Conservation (phyloP, 306 rosid genomes). For the Quillaja saponaria region DNA sequence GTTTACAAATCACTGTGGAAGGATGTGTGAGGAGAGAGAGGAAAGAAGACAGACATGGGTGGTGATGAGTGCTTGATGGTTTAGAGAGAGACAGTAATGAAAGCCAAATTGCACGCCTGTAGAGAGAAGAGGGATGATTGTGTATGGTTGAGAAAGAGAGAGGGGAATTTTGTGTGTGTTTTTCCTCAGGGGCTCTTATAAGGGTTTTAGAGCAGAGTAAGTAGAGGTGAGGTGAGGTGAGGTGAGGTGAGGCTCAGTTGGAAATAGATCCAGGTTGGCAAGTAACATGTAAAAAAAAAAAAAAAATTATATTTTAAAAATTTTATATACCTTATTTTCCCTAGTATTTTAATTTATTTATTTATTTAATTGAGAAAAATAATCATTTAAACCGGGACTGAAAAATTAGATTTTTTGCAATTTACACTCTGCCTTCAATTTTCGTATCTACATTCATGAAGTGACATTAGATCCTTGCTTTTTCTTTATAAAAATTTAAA, state of each 20-base stretch:
- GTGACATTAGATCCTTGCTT: slow-evolving; percentile 80
- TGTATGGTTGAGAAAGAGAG: slow-evolving; percentile 45
- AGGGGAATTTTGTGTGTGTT: slow-evolving; percentile 37
- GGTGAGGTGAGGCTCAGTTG: no score
- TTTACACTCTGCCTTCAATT: slow-evolving; percentile 29
- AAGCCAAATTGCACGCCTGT: slow-evolving; percentile 82
- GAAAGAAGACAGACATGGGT: slow-evolving; percentile 53
- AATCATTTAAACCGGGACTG: no score
- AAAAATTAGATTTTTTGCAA: no score
- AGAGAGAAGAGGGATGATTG: slow-evolving; percentile 56
- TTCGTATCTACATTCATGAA: slow-evolving; percentile 44
- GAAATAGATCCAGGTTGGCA: slow-evolving; percentile 45
- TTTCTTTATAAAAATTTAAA: slow-evolving; percentile 39
- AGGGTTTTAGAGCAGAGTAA: slow-evolving; percentile 20
- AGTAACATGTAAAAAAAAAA: slow-evolving; percentile 37
- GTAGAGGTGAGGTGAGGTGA: no score
- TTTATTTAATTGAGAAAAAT: no score
- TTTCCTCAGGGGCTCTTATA: slow-evolving; percentile 59
- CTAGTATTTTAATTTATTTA: slow-evolving; percentile 27
- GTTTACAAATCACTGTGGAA: slow-evolving; percentile 20
- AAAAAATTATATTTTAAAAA: background rate
- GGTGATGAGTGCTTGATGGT: slow-evolving; percentile 51
- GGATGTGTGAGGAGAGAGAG: slow-evolving; percentile 34
- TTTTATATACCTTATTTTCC: slow-evolving; percentile 33
- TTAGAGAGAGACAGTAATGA: slow-evolving; percentile 64